Base-by-base conservation (phyloP, 805 yeast genomes). In the Komagataella ulmi region DNA sequence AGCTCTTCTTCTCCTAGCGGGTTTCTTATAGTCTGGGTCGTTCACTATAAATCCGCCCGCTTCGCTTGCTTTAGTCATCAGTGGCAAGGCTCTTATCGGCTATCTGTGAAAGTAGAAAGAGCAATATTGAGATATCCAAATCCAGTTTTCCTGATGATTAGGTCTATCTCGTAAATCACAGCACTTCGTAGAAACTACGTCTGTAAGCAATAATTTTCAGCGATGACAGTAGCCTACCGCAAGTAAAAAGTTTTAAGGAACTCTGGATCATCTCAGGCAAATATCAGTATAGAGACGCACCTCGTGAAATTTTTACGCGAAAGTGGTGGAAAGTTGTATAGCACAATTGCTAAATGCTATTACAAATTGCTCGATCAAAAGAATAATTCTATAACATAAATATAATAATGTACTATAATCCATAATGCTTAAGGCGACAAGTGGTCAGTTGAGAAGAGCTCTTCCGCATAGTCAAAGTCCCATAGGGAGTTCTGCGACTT, bases 11-110 rank as follows among this genome's bases (percentile, higher is more conserved):
- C 57, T 52, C 56, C 55, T 54, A 55, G 49, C 45, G 3, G 51
- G 44, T 12, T 46, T 49, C 46, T 54, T 53, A 17, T 55, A 45
- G 19, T 60, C 61, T 8, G 70, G 68, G 54, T 72, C 76, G 55
- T 69, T 66, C 6, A 61, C 60, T 3, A 73, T 58, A 54, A 74
- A 73, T 17, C 77, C 78, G 7, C 77, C 79, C 8, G 14, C 40
- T 10, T 30, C 40, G 40, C 14, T 30, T 30, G 40, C 40, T 14
- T 30, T 14, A 10, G 40, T 30, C 40, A 30, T 30, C 14, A 30
- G 40, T 30, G 40, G 40, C 40, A 30, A 30, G 40, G 14, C 4
- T 14, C 14, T 30, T 30, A 30, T 8, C 40, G 40, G 40, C 14
- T 30, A 30, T 30, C 40, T 10, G 3, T 10, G 40, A 10, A 30